phyloP scores from a whole-genome alignment of 106 monocot species.

The Vanilla planifolia region DNA sequence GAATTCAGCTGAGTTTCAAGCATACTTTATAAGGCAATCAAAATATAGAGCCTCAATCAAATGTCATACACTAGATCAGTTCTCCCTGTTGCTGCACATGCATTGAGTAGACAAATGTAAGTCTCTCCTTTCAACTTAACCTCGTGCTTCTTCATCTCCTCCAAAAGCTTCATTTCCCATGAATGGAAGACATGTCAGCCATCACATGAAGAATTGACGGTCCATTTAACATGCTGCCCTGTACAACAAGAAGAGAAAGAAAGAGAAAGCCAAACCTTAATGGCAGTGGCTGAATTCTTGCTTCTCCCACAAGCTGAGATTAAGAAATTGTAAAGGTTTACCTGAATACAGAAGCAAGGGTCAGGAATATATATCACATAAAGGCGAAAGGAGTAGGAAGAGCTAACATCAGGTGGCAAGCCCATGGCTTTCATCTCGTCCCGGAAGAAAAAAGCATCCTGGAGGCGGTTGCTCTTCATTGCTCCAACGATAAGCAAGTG shows the following conservation, averaged over 20 bases:
- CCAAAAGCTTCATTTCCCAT: constrained; percentile 69
- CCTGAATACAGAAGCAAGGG: constrained; percentile 36
- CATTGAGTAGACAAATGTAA: constrained; percentile 88
- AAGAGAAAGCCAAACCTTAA: constrained; percentile 34
- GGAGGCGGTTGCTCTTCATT: constrained; percentile 84
- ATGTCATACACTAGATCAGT: constrained; percentile 83
- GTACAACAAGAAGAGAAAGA: constrained; percentile 2
- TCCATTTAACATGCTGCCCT: neutral
- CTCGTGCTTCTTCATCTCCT: constrained; percentile 86
- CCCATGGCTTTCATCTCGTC: constrained; percentile 96
- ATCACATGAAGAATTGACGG: neutral
- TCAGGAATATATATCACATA: neutral
- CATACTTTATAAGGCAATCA: constrained; percentile 1
- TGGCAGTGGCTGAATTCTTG: constrained; percentile 79
- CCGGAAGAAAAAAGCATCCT: constrained; percentile 87
- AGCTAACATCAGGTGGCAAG: constrained; percentile 65
- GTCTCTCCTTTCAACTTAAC: constrained; percentile 95
- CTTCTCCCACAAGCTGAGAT: constrained; percentile 92
- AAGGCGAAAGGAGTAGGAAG: neutral
- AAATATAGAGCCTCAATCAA: constrained; percentile 8
- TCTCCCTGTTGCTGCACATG: constrained; percentile 79
- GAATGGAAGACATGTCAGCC: constrained; percentile 20
- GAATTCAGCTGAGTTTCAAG: neutral
- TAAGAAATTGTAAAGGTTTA: constrained; percentile 92
- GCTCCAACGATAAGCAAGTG: constrained; percentile 89